phyloP scores from a whole-genome alignment of 2,329 filamentous ascomycete species.

The Aspergillus terreus region DNA sequence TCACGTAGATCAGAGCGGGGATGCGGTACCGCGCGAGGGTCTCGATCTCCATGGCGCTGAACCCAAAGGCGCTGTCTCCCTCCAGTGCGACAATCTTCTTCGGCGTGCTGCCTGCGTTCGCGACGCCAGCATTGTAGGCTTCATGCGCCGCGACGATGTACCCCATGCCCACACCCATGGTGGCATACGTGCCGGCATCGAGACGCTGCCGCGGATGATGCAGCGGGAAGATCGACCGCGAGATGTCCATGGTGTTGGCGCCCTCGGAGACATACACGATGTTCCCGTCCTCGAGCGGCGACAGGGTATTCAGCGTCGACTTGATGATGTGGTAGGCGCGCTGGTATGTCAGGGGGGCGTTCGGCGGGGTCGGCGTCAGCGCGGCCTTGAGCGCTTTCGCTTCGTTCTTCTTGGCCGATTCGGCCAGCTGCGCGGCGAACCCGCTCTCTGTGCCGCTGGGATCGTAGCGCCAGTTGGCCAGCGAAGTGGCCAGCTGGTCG shows the following conservation, averaged over 20 bases:
- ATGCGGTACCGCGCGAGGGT: conserved; percentile 55
- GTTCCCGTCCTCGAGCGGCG: conserved; percentile 42
- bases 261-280: conserved; percentile 58
- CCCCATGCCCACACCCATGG: conserved; percentile 57
- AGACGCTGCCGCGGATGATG: conserved; percentile 53
- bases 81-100: conserved; percentile 57
- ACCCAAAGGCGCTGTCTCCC: conserved; percentile 55
- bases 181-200: conserved; percentile 57
- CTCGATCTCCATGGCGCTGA: conserved; percentile 54
- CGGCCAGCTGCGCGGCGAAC: conserved; percentile 28
- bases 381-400: conserved; percentile 43
- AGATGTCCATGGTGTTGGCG: conserved; percentile 61
- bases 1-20: conserved; percentile 53
- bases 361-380: conserved; percentile 27
- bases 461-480: conserved; percentile 46
- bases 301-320: conserved; percentile 44
- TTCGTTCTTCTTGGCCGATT: conserved; percentile 45
- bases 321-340: conserved; percentile 53
- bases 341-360: conserved; percentile 48
- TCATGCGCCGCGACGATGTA: conserved; percentile 56
- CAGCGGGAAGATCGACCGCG: conserved; percentile 52
- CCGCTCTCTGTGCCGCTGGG: conserved; percentile 24
- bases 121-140: conserved; percentile 48
- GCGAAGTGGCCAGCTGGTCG: conserved; percentile 41
- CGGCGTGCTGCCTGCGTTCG: conserved; percentile 24